A percentile compares a stretch with the other conserved stretches of the same genome.
phyloP scores from a whole-genome alignment of 139 green algal genomes.

The Chlamydomonas sp. region DNA sequence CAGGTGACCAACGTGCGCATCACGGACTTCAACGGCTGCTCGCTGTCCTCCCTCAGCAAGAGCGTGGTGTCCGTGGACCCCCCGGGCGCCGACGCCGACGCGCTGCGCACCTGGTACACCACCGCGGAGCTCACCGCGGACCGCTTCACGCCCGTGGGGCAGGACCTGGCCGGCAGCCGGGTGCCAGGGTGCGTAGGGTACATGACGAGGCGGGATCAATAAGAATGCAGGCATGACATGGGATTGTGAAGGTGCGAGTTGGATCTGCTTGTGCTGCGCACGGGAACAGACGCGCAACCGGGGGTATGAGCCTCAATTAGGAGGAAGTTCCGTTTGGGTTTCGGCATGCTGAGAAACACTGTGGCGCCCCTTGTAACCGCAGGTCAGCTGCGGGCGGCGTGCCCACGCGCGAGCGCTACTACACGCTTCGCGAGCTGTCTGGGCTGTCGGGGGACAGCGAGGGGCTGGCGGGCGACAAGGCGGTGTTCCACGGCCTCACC shows the following conservation, averaged over 20 bases:
- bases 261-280: too few relatives aligned
- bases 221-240: too few relatives aligned
- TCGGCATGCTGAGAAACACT: too few relatives aligned
- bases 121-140: constrained; percentile 18
- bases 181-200: not conserved
- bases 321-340: too few relatives aligned
- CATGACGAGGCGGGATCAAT: not conserved
- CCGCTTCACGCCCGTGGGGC: constrained; percentile 57
- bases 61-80: constrained; percentile 66
- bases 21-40: constrained; percentile 79
- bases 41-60: constrained; percentile 61
- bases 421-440: constrained; percentile 32
- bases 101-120: constrained; percentile 73
- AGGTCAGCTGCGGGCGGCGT: not conserved
- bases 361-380: too few relatives aligned
- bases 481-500: constrained; percentile 59
- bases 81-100: constrained; percentile 45
- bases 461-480: constrained; percentile 61
- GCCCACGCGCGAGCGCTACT: constrained; percentile 22
- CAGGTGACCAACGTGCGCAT: constrained; percentile 67
- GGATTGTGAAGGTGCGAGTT: too few relatives aligned
- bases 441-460: constrained; percentile 28
- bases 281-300: too few relatives aligned
- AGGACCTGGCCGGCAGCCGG: constrained; percentile 56
- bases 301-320: too few relatives aligned